Evolutionary conservation across 2,329 filamentous ascomycete species (phyloP).

Genomic region (Lachnellula cervina): DNA sequence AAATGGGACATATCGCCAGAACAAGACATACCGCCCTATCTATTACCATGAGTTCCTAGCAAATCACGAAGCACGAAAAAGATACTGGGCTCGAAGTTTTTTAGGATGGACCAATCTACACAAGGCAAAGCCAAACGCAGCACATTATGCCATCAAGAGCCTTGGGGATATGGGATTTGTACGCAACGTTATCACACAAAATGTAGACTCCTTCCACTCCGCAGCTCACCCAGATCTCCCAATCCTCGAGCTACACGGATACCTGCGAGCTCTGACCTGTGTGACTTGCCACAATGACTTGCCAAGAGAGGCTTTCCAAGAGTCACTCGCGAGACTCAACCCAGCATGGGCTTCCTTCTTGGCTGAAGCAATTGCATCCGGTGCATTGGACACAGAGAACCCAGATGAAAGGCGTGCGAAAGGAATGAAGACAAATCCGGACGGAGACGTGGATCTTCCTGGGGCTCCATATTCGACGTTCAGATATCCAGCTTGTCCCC

Average conservation of each 20-base stretch:
- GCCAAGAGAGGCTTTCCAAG: slow-evolving; percentile 69
- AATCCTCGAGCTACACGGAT: slow-evolving; percentile 87
- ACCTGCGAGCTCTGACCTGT: slow-evolving; percentile 76
- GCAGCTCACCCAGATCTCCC: slow-evolving; percentile 67
- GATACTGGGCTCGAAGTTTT: slow-evolving; percentile 95
- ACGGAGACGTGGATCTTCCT: slow-evolving; percentile 89
- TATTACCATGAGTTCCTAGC: slow-evolving; percentile 86
- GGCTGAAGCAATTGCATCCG: slow-evolving; percentile 62
- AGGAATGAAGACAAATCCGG: slow-evolving; percentile 81
- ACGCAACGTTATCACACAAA: slow-evolving; percentile 81
- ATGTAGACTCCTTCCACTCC: slow-evolving; percentile 92
- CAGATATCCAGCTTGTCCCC: slow-evolving; percentile 83
- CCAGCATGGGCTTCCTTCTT: slow-evolving; percentile 81
- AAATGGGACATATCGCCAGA: slow-evolving; percentile 88
- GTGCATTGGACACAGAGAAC: slow-evolving; percentile 74
- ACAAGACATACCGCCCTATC: slow-evolving; percentile 84
- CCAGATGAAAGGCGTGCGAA: slow-evolving; percentile 60
- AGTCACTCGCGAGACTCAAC: slow-evolving; percentile 71
- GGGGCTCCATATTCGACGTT: slow-evolving; percentile 85
- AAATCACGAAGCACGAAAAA: slow-evolving; percentile 77
- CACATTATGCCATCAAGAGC: slow-evolving; percentile 71
- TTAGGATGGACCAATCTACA: slow-evolving; percentile 83
- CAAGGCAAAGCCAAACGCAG: slow-evolving; percentile 72
- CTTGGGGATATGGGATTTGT: slow-evolving; percentile 70
- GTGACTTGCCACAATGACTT: slow-evolving; percentile 70